Conservation (phyloP, 2,329 filamentous ascomycete genomes). For the Colletotrichum lini region DNA sequence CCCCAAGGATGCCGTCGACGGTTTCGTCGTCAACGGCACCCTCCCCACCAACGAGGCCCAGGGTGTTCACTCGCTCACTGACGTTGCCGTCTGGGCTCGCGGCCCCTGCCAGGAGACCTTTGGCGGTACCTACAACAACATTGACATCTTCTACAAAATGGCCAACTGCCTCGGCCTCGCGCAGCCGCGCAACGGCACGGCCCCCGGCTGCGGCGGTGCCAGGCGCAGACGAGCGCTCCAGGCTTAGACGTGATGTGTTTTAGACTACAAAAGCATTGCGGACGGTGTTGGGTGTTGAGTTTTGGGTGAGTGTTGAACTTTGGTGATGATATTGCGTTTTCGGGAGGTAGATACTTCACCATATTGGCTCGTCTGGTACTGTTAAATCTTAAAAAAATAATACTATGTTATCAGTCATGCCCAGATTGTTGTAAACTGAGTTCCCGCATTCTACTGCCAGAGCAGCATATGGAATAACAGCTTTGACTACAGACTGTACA, state of each 20-base stretch:
- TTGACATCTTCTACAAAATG: slow-evolving; percentile 83
- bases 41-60: slow-evolving; percentile 73
- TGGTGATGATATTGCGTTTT: not conserved
- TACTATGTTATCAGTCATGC: not conserved
- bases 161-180: slow-evolving; percentile 75
- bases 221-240: slow-evolving; percentile 10
- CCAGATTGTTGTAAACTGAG: too few relatives aligned
- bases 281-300: slow-evolving; percentile 15
- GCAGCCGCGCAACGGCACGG: slow-evolving; percentile 41
- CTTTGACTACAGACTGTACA: too few relatives aligned
- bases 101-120: slow-evolving; percentile 86
- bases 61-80: slow-evolving; percentile 84
- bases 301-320: not conserved
- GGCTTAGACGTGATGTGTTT: not conserved
- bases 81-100: slow-evolving; percentile 83
- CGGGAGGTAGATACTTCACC: not conserved
- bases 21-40: slow-evolving; percentile 83
- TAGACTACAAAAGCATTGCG: slow-evolving; percentile 20
- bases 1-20: slow-evolving; percentile 74
- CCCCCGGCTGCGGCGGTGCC: slow-evolving; percentile 11
- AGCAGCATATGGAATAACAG: too few relatives aligned
- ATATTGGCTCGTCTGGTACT: not conserved
- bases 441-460: too few relatives aligned
- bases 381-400: slow-evolving; percentile 9
- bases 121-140: slow-evolving; percentile 78